Evolutionary conservation across 176 grass and related monocot genomes (phyloP), one percentile per base, ranked within the genome.

Genomic region (Oryza brachyantha): DNA sequence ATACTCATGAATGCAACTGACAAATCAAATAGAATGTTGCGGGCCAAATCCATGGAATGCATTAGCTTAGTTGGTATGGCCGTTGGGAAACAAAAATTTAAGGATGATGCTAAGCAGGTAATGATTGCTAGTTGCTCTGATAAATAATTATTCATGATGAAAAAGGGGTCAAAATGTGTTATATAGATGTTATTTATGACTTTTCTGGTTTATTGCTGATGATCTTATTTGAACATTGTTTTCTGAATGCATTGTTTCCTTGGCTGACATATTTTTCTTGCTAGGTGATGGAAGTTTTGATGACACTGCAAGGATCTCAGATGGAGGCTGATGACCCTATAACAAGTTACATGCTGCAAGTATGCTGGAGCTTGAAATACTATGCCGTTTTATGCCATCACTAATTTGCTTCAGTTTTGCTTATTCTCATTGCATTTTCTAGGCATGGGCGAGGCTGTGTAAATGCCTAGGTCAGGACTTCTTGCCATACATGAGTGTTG

Each of bases 41-140:
- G 96, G 77, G 96, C 96, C 42, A 98, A 94, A 86, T 94, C 96
- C 21, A 98, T 98, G 96, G 96, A 98, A 75, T 98, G 96, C 84
- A 98, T 98, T 72, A 98, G 96, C 88, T 98, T 98, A 89, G 86
- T 94, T 80, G 96, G 96, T 59, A 98, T 98, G 96, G 96, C 96
- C 29, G 96, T 98, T 68, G 96, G 95, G 59, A 94, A 98, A 80
- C 89, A 94, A 29, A 98, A 98, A 50, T 98, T 98, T 82, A 94
- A 91, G 58, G 92, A 91, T 13, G 96, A 98, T 68, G 96, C 96
- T 79, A 98, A 98, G 75, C 96, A 98, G 92, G 96, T 98, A 83
- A 69, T 69, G 9, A 24, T 69, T 39, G 35, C 34, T 70, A 76
- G 19, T 76, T 79, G 37, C 40, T 34, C 43, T 72, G 21, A 55